A percentile compares a stretch with the other conserved stretches of the same genome.
Conservation (phyloP, 2,329 filamentous ascomycete genomes). For the Penicillium sp. region DNA sequence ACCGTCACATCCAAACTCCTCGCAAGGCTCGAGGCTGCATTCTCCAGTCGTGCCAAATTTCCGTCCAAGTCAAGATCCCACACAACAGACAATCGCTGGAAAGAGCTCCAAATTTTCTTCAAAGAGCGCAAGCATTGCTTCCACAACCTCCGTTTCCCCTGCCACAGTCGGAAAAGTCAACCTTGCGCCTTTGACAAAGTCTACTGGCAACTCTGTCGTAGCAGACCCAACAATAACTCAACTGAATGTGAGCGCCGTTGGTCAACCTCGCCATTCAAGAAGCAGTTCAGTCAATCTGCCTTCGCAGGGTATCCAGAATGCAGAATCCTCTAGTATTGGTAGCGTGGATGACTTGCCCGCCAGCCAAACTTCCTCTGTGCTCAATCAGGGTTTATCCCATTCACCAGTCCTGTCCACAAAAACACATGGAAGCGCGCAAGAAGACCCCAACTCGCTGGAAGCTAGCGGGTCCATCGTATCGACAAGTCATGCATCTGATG, state of each 20-base stretch:
- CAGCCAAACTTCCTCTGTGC: conserved; percentile 35
- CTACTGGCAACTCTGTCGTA: conserved; percentile 33
- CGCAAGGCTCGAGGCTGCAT: conserved; percentile 41
- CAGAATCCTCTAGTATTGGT: conserved; percentile 32
- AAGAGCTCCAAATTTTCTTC: conserved; percentile 45
- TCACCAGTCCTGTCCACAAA: conserved; percentile 40
- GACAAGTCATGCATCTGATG: conserved; percentile 26
- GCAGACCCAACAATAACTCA: conserved; percentile 52
- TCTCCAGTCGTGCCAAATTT: conserved; percentile 39
- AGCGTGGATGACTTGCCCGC: conserved; percentile 37
- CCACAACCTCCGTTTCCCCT: conserved; percentile 44
- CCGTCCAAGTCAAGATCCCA: conserved; percentile 33
- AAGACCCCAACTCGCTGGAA: conserved; percentile 26
- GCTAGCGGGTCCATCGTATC: conserved; percentile 23
- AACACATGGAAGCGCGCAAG: conserved; percentile 30
- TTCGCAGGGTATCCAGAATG: conserved; percentile 32
- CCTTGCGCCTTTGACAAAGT: conserved; percentile 40
- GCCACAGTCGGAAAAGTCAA: conserved; percentile 43
- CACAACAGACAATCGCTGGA: conserved; percentile 21
- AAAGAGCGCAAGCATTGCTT: conserved; percentile 46
- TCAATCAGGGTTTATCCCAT: conserved; percentile 31
- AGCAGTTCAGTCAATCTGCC: conserved; percentile 37
- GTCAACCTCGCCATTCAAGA: conserved; percentile 30
- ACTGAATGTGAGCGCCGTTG: conserved; percentile 43
- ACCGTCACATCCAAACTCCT: conserved; percentile 33